Evolutionary conservation across 768 basidiomycete species (phyloP).

Genomic region (Guyanaporus albipodus): DNA sequence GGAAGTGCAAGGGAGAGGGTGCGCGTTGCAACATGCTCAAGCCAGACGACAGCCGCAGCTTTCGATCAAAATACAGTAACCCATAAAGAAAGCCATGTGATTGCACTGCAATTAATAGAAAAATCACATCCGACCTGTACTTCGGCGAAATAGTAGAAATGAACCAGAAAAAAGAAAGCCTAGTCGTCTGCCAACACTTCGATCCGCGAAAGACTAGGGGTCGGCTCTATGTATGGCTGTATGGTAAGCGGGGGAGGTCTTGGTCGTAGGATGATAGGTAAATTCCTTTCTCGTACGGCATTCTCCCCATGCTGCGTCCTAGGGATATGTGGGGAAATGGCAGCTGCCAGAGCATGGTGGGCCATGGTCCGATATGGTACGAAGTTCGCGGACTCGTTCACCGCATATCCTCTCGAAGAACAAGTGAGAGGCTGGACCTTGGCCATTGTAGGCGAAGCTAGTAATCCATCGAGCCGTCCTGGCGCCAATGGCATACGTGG

Average conservation of each 20-base stretch:
- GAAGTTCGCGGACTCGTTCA: not conserved
- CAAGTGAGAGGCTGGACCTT: not conserved
- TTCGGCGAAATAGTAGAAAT: not conserved
- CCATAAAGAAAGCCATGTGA: not conserved
- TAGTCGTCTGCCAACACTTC: constrained; percentile 19
- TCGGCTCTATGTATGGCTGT: constrained; percentile 9
- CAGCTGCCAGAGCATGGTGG: constrained; percentile 18
- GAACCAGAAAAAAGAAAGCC: not conserved
- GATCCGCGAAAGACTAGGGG: constrained; percentile 1
- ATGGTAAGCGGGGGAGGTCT: constrained; percentile 40
- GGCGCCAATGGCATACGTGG: not conserved
- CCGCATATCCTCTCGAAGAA: constrained; percentile 1
- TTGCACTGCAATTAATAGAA: not conserved
- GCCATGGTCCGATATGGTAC: not conserved
- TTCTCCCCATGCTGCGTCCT: constrained; percentile 19
- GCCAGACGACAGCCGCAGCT: constrained; percentile 1
- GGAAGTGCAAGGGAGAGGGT: constrained; percentile 13
- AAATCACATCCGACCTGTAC: constrained; percentile 1
- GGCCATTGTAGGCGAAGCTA: not conserved
- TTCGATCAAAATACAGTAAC: constrained; percentile 7
- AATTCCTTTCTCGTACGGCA: constrained; percentile 27
- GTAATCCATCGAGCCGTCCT: not conserved
- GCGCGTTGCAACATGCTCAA: constrained; percentile 10
- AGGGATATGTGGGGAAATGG: constrained; percentile 18
- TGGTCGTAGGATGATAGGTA: constrained; percentile 36